Evolutionary conservation across 306 rosid genomes (phyloP), one percentile per base, ranked within the genome.

Genomic region (Prosopis cineraria): DNA sequence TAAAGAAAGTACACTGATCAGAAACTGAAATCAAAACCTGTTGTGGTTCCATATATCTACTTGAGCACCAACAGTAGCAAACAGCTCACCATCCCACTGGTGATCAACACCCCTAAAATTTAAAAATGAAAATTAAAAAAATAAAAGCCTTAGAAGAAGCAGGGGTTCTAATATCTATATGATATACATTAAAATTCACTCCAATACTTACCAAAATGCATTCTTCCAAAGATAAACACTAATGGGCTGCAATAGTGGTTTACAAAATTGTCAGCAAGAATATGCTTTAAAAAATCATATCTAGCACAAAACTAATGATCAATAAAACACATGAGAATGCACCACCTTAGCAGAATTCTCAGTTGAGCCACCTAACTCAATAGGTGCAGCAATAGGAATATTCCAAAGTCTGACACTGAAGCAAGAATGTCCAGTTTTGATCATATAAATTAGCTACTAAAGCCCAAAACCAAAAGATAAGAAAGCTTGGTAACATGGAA

Each of bases 21-120:
- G 53, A 70, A 68, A 50, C 44, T 27, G 30, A 74, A 36, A 87
- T 68, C 64, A 75, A 77, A 64, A 95, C 99, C 95, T 93, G 85
- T 90, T 95, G 75, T 88, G 97, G 73, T 88, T 93, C 99, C 99
- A 95, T 68, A 95, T 80, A 76, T 91, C 91, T 59, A 95, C 90
- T 85, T 90, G 94, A 36, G 97, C 96, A 55, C 99, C 97, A 74
- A 87, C 97, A 7, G 99, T 95, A 50, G 99, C 98, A 89, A 95
- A 95, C 78, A 79, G 87, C 82, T 90, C 90, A 29, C 87, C 92
- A 10, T 91, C 88, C 98, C 97, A 91, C 79, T 93, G 96, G 70
- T 95, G 98, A 88, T 95, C 99, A 81, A 40, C 96, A 72, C 90
- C 92, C 91, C 98, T 95, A 76, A 36, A 80, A 78, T 77, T 52